Evolutionary conservation across 83 land plant genomes (phyloP), one percentile per base, ranked within the genome.

Genomic region (Larix sibirica): DNA sequence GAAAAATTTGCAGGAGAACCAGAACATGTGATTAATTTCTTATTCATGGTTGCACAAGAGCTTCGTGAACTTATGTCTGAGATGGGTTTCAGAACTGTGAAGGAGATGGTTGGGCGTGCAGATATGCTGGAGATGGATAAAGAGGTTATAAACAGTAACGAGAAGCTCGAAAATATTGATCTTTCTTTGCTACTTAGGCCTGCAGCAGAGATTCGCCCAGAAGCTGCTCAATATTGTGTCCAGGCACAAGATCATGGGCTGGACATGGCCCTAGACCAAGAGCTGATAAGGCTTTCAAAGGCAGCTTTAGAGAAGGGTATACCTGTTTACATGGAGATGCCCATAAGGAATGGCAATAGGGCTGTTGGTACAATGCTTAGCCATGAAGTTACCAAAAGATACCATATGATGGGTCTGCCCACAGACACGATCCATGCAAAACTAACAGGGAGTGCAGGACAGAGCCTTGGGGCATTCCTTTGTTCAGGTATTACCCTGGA

Each of bases 341-440:
- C 91, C 5, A 87, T 98, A 36, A 85, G 85, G 62, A 98, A 98
- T 89, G 90, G 92, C 40, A 98, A 98, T 70, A 90, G 99, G 61
- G 98, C 98, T 16, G 98, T 98, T 85, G 99, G 99, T 10, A 98
- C 98, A 24, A 98, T 98, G 99, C 92, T 98, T 23, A 96, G 98
- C 79, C 98, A 98, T 86, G 99, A 98, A 84, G 99, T 98, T 24
- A 96, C 98, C 9, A 98, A 98, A 85, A 92, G 94, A 9, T 98
- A 93, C 81, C 86, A 91, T 76, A 50, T 86, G 86, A 81, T 56
- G 1, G 99, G 99, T 54, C 94, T 98, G 65, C 96, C 97, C 13
- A 18, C 88, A 6, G 98, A 93, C 77, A 93, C 98, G 4, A 93
- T 98, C 75, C 96, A 98, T 85, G 87, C 96, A 26, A 98, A 96